phyloP scores from a whole-genome alignment of 176 grass and related monocot genomes.

The Ampelocalamus luodianensis region DNA sequence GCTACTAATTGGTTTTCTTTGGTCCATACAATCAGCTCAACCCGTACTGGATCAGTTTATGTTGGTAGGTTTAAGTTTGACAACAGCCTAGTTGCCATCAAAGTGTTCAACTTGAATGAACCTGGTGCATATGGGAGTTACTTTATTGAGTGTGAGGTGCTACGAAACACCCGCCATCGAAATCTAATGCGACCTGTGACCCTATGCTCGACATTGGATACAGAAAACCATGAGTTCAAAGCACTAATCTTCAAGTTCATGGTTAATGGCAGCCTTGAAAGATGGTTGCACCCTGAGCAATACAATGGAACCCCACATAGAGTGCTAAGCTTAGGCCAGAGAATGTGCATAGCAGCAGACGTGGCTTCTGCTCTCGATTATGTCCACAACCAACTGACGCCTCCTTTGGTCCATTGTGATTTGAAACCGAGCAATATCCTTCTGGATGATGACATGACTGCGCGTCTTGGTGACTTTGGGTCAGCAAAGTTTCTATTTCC shows the following conservation, averaged over 20 bases:
- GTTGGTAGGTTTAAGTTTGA: conserved; percentile 35
- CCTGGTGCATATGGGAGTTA: neutral
- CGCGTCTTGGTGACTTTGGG: conserved; percentile 36
- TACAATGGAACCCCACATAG: neutral
- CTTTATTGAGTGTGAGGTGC: conserved; percentile 28
- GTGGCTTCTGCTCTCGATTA: conserved; percentile 50
- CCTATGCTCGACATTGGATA: conserved; percentile 20
- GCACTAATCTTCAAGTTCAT: conserved; percentile 43
- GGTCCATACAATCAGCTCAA: conserved; percentile 16
- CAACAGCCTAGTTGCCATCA: conserved; percentile 9
- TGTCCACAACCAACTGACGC: conserved; percentile 19
- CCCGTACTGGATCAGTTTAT: conserved; percentile 16
- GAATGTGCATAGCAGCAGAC: conserved; percentile 15
- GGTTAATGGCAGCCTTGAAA: conserved; percentile 46
- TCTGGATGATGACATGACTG: conserved; percentile 41
- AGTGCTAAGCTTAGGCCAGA: conserved; percentile 12
- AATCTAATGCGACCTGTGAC: conserved; percentile 20
- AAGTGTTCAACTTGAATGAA: conserved; percentile 38
- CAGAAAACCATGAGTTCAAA: conserved; percentile 35
- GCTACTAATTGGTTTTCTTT: conserved; percentile 45
- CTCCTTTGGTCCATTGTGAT: conserved; percentile 40
- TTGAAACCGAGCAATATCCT: conserved; percentile 48
- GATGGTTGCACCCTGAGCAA: conserved; percentile 1
- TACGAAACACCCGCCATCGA: conserved; percentile 16
- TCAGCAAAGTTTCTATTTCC: conserved; percentile 37